Percentiles rank a stretch among this genome's conserved stretches.
phyloP scores from a whole-genome alignment of 108 stramenopile genomes.

The Fistulifera pelliculosa region DNA sequence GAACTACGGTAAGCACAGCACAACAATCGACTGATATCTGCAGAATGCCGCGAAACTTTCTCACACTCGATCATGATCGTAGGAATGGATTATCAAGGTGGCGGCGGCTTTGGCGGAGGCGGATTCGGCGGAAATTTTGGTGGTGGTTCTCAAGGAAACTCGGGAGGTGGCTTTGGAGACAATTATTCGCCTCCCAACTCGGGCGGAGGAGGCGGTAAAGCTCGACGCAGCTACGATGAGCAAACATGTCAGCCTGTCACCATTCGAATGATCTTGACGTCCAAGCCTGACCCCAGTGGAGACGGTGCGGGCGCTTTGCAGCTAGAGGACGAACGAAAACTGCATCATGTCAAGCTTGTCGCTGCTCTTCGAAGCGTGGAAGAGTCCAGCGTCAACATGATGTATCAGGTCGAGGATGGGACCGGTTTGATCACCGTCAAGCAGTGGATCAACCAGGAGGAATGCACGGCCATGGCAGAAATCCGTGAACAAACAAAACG shows the following conservation, averaged over 20 bases:
- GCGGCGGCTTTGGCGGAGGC: constrained; percentile 9
- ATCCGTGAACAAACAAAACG: constrained; percentile 27
- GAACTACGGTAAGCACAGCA: no score
- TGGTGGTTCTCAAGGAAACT: no score
- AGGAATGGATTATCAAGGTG: constrained; percentile 53
- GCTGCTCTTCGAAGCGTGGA: constrained; percentile 49
- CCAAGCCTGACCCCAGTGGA: constrained; percentile 19
- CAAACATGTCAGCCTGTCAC: constrained; percentile 77
- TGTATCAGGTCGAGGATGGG: constrained; percentile 75
- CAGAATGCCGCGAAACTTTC: neutral
- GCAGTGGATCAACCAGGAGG: constrained; percentile 55
- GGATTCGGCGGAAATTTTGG: constrained; percentile 10
- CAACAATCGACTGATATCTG: neutral
- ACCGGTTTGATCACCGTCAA: constrained; percentile 75
- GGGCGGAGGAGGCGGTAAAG: constrained; percentile 22
- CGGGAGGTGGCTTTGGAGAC: neutral
- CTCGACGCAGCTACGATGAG: constrained; percentile 59
- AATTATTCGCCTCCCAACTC: neutral
- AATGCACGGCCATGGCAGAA: constrained; percentile 38
- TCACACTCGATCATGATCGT: neutral
- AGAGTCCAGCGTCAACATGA: constrained; percentile 43
- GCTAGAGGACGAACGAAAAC: constrained; percentile 60
- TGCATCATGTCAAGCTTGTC: constrained; percentile 62
- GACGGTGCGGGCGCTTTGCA: constrained; percentile 29
- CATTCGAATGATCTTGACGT: constrained; percentile 38